Percentiles rank a stretch among this genome's conserved stretches.
phyloP scores from a whole-genome alignment of 352 stramenopile genomes.

The Phytopythium delawarense region DNA sequence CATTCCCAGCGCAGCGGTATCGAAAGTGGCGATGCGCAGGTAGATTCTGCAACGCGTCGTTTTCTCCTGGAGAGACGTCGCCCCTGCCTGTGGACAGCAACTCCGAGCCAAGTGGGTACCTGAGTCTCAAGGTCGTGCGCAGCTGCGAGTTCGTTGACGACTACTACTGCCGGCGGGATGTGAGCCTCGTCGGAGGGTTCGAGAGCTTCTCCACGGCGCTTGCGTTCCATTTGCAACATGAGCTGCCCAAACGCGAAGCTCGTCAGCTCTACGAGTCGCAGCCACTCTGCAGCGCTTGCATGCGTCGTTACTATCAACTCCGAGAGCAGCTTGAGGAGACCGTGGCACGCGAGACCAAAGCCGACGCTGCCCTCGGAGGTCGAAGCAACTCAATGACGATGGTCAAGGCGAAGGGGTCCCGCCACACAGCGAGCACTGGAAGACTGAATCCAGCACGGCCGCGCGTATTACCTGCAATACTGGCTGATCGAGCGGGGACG shows the following conservation, averaged over 20 bases:
- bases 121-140: constrained; percentile 64
- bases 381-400: neutral
- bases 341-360: constrained; percentile 2
- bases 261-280: constrained; percentile 57
- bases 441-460: neutral
- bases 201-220: constrained; percentile 30
- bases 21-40: constrained; percentile 55
- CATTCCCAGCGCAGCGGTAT: constrained; percentile 11
- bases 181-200: constrained; percentile 44
- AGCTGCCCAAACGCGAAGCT: constrained; percentile 41
- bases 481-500: neutral
- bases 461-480: neutral
- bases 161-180: constrained; percentile 30
- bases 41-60: constrained; percentile 21
- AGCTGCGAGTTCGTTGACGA: constrained; percentile 66
- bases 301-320: constrained; percentile 41
- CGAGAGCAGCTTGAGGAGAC: constrained; percentile 35
- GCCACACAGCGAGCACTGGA: neutral
- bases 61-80: constrained; percentile 10
- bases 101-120: constrained; percentile 32
- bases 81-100: neutral
- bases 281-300: constrained; percentile 37
- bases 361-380: neutral
- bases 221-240: constrained; percentile 55
- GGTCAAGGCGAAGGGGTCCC: neutral